Conservation (phyloP, 176 grass and related monocot species). For the Lolium perenne region DNA sequence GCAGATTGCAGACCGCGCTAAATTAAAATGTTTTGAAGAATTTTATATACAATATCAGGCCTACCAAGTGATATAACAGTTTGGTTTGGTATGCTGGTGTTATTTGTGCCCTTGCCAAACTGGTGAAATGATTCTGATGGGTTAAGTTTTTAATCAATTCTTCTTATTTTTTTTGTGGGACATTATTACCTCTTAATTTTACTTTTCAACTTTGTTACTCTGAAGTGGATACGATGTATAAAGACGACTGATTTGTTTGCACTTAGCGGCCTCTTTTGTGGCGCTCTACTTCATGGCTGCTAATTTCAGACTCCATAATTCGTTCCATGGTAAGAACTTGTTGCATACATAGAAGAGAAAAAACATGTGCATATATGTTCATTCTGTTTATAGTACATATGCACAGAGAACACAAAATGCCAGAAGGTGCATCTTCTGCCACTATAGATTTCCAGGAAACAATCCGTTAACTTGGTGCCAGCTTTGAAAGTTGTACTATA, state of each 20-base stretch:
- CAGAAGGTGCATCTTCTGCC: not conserved
- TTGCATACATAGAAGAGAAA: not conserved
- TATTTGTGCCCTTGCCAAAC: not conserved
- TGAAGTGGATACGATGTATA: constrained; percentile 20
- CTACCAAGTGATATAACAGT: not conserved
- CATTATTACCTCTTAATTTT: not conserved
- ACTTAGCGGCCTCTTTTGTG: not conserved
- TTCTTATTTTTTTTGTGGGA: not conserved
- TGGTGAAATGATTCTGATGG: not conserved
- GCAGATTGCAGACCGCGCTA: not conserved
- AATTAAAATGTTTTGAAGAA: not conserved
- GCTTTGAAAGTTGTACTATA: not conserved
- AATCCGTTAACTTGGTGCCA: not conserved
- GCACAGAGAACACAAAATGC: not conserved
- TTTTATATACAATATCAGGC: not conserved
- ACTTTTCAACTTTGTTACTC: constrained; percentile 7
- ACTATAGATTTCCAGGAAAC: not conserved
- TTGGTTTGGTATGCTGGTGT: not conserved
- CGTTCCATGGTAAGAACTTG: not conserved
- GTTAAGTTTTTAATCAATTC: not conserved
- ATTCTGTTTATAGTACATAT: not conserved
- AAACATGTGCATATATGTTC: not conserved
- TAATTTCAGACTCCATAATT: not conserved
- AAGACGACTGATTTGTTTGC: not conserved
- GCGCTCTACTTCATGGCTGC: not conserved